Evolutionary conservation across 139 green algal species (phyloP), one percentile per base, ranked within the genome.

Genomic region (Astrephomene gubernaculifera): DNA sequence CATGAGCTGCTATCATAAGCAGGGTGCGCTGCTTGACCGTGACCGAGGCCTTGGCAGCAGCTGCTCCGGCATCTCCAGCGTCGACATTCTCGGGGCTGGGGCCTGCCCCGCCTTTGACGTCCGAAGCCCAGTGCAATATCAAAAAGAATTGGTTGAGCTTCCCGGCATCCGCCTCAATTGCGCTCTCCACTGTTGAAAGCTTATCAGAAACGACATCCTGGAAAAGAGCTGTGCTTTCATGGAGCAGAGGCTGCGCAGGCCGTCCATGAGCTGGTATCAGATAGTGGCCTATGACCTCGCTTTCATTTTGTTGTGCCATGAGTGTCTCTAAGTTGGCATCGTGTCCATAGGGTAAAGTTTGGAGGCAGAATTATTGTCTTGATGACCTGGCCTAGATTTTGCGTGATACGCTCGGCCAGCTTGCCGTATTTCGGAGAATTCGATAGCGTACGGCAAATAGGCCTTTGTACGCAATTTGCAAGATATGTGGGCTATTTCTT

Each of bases 11-110:
- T 57, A 93, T 73, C 90, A 87, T 82, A 1, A 90, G 71, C 36
- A 93, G 74, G 39, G 86, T 91, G 17, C 90, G 64, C 52, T 83
- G 70, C 69, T 92, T 92, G 12, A 90, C 90, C 49, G 73, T 86
- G 36, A 93, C 90, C 2, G 69, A 60, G 1, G 89, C 39, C 73
- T 87, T 90, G 24, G 25, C 27, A 1, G 43, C 43, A 35, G 63
- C 78, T n/a, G 38, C 78, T 8, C 43, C 36, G 9, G 31, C 78
- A 64, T 65, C 78, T 6, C 41, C 4, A 27, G 25, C 29, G 2
- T 71, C 75, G 41, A 10, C 36, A 2, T 31, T 29, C 2, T 71
- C 52, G 17, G 33, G 9, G 25, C n/a, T 35, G 25, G 39, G 4
- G 0, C 57, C 53, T 0, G 24, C 12, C 9, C 33, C 45, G 39